Evolutionary conservation across 2,329 filamentous ascomycete species (phyloP), one percentile per base, ranked within the genome.

Genomic region (Nigrospora sphaerica): DNA sequence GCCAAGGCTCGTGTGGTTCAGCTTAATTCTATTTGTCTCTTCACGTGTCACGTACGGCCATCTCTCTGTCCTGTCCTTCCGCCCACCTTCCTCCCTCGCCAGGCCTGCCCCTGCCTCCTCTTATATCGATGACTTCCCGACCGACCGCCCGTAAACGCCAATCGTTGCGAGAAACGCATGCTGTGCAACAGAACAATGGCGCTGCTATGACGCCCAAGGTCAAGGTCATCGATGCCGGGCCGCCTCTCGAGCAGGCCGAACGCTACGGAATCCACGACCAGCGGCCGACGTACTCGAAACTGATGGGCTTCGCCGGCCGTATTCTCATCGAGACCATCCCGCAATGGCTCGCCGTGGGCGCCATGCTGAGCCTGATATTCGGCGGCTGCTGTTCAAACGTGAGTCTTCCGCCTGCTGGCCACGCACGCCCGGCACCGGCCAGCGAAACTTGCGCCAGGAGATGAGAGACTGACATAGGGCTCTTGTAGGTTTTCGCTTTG

Each of bases 351-450:
- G 76, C 78, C 47, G 72, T 84, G 39, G 72, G 75, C 18, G 72
- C 77, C 47, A 95, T 95, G 77, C 75, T 92, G 48, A 77, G 76
- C 44, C 77, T 97, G 54, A 97, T 98, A 49, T 96, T 98, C 65
- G 93, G 93, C 44, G 93, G 93, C 31, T 95, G 90, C 63, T 95
- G 91, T 69, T 89, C 88, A 33, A 95, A 95, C 75, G 91, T 91
- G 81, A 42, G 40, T 18, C 33, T 19, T 23, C n/a, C 16, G 32
- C 3, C 19, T 32, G 16, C 12, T 31, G 32, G n/a, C 19, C 12
- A 10, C 23, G 23, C 23, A n/a, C n/a, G n/a, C 23, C 23, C 23
- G 23, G 7, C 5, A 2, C 23, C 23, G 23, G n/a, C 7, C 23
- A 6, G 23, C 23, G 23, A 28, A 28, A 31, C 42, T 18, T 42